Evolutionary conservation across 2,329 filamentous ascomycete genomes (phyloP), one percentile per base, ranked within the genome.

Genomic region (Diaporthe caulivora): DNA sequence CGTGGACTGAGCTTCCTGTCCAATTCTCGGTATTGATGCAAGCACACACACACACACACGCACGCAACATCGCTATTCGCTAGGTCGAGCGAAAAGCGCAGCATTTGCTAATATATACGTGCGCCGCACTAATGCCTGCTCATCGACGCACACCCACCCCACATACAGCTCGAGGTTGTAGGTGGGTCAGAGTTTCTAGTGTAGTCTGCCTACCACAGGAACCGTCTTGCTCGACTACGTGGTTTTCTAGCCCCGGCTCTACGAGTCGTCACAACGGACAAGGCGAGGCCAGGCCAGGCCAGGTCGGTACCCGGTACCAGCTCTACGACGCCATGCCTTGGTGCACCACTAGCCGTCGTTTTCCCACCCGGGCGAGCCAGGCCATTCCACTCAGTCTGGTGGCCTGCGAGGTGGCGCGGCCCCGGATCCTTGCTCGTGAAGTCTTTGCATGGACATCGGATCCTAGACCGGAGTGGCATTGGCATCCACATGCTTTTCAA

Each of bases 401-500:
- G 29, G 29, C 34, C 60, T 26, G 26, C 60, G 18, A 51, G 44
- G 62, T 65, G 62, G 62, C 62, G 62, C 44, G 62, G 69, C 69
- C 70, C 34, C 18, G 26, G 51, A 64, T 64, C 70, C 70, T 65
- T 64, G 70, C 51, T 64, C 34, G n/a, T 53, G 53, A 70, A 73
- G 58, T 37, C 68, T 73, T 70, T 73, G 64, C 64, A 53, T 57
- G 47, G 54, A 67, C 62, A 67, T 67, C 62, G 62, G 62, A 67
- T 67, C 62, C 62, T 51, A 67, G 62, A 42, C 53, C 42, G 53
- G 71, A 57, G 55, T 64, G 69, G 55, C 42, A 37, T 54, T 64
- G 51, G 71, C 53, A 60, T 60, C 54, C 64, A 73, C 71, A 70
- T 73, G 71, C 64, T 72, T 72, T 72, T 72, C 58, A 37, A 44